Evolutionary conservation across 139 green algal genomes (phyloP).

Genomic region (Coccomyxa sp.): DNA sequence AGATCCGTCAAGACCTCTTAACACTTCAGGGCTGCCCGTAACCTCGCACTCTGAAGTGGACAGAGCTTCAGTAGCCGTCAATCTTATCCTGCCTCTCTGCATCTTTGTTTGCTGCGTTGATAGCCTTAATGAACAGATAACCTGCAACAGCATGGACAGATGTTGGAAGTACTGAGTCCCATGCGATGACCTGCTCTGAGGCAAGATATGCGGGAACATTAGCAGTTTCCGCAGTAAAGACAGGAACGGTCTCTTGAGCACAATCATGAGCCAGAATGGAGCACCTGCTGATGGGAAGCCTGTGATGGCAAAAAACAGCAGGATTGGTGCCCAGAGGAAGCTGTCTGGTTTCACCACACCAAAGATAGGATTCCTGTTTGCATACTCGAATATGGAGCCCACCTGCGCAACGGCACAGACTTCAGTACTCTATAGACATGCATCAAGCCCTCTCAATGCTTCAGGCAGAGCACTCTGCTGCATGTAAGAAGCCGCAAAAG

Average conservation of each 20-base stretch:
- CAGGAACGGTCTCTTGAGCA: no score
- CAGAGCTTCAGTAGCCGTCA: constrained; percentile 57
- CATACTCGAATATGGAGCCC: constrained; percentile 61
- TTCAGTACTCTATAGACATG: no score
- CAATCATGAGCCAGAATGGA: constrained; percentile 1
- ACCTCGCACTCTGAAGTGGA: no score
- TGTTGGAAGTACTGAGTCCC: neutral
- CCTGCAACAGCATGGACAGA: constrained; percentile 24
- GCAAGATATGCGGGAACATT: neutral
- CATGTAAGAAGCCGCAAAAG: neutral
- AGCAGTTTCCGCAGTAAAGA: neutral
- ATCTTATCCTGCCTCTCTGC: constrained; percentile 67
- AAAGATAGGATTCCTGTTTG: constrained; percentile 54
- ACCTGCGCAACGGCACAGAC: no score
- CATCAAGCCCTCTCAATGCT: no score
- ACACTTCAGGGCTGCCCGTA: no score
- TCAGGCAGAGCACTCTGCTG: no score
- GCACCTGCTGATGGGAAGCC: constrained; percentile 64
- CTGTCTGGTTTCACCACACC: constrained; percentile 51
- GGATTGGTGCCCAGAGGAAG: constrained; percentile 69
- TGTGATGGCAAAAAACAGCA: constrained; percentile 75
- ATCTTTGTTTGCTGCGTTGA: constrained; percentile 67
- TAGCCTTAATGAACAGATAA: constrained; percentile 71
- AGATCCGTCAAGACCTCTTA: no score
- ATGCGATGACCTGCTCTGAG: neutral